Evolutionary conservation across 2,329 filamentous ascomycete genomes (phyloP).

Genomic region (Penicillium sp.): DNA sequence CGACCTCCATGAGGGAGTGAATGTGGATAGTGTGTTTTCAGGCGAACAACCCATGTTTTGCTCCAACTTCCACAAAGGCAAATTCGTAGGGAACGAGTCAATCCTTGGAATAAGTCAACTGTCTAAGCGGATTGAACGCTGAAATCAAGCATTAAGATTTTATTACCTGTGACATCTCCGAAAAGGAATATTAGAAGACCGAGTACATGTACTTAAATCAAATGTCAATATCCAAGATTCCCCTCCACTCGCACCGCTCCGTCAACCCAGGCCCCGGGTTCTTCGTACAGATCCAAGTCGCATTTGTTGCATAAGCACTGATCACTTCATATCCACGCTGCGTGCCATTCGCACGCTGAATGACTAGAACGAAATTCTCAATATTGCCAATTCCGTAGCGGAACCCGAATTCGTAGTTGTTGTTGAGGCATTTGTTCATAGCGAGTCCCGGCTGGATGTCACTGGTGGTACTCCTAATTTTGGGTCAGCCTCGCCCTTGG

Average conservation of each 20-base stretch:
- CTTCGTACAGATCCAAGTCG: constrained; percentile 8
- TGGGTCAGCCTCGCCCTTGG: not conserved
- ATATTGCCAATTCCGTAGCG: constrained; percentile 18
- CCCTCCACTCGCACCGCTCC: constrained; percentile 8
- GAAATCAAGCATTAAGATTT: too few species aligned
- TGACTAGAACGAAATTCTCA: constrained; percentile 11
- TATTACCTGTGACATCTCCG: too few species aligned
- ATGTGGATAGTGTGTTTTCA: too few species aligned
- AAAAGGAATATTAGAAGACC: too few species aligned
- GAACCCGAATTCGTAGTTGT: constrained; percentile 15
- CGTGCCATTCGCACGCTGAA: constrained; percentile 2
- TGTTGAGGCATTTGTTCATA: constrained; percentile 5
- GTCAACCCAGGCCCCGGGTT: not conserved
- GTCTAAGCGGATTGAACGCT: too few species aligned
- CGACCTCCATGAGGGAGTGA: too few species aligned
- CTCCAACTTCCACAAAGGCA: too few species aligned
- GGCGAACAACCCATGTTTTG: too few species aligned
- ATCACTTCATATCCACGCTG: constrained; percentile 5
- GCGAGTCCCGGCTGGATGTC: constrained; percentile 12
- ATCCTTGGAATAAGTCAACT: too few species aligned
- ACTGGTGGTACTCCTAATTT: constrained; percentile 5
- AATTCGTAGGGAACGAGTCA: too few species aligned
- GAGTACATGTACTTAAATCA: too few species aligned
- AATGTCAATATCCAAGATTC: constrained; percentile 5
- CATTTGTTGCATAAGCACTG: constrained; percentile 4